Base-by-base conservation (phyloP, 495 filamentous ascomycete species). In the Xylaria scruposa region DNA sequence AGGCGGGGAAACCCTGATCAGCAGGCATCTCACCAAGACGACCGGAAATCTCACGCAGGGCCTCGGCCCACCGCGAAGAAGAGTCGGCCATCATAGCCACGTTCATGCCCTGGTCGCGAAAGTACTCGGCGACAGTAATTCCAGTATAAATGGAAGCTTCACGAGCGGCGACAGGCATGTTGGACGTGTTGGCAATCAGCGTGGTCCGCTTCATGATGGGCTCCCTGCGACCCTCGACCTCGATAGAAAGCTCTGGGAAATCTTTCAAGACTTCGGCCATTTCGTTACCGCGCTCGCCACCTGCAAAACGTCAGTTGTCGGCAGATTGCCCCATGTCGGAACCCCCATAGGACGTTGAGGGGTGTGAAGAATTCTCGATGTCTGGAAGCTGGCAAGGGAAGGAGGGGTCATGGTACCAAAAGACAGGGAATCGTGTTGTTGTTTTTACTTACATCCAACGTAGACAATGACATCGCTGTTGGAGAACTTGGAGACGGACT, bases 181-280 rank as follows among this genome's bases (percentile, higher is more conserved):
- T 99, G 70, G 96, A 99, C 36, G 96, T 99, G 82, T 99, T 99
- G 78, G 96, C 96, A 80, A 99, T 98, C 66, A 99, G 88, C 53
- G 94, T 95, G 65, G 96, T 98, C 77, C 96, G 97, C 89, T 98
- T 99, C 96, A 99, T 99, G 87, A 99, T 98, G 70, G 96, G 94
- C 80, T 98, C 97, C 85, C 94, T 91, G 78, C 95, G 94, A 75
- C 96, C 96, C 31, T 95, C 88, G 71, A 98, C 87, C 21, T 93
- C 89, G 81, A 98, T 98, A 33, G 91, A 91, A 70, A 99, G 92
- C 88, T 97, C 93, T 51, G 96, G 96, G 89, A 99, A 99, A 82
- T 99, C 96, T 93, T 97, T 98, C 88, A 99, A 89, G 72, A 99
- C 96, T 88, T 99, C 96, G 73, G 96, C 96, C 96, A 99, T 99